These are phyloP conservation scores for Friedmanniomyces simplex DNA, from an alignment of 495 filamentous ascomycete species.

Conservation along the genomic window DNA sequence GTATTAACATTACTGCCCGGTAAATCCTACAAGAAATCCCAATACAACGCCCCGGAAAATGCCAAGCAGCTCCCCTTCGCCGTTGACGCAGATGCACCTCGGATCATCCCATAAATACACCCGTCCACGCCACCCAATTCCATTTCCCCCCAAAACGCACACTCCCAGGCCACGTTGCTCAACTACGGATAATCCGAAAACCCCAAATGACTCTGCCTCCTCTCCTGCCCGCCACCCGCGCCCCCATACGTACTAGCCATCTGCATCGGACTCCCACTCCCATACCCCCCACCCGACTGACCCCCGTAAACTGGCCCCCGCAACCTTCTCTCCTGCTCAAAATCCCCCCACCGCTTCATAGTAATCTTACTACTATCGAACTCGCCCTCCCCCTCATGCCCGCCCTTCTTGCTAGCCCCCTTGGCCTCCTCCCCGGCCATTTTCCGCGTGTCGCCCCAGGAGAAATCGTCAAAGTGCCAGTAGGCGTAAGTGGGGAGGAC, in stretches of 20 bases:
- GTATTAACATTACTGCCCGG: too few relatives aligned
- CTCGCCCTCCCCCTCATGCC: constrained; percentile 45
- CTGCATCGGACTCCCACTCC: constrained; percentile 1
- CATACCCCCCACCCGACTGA: not conserved
- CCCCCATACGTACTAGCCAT: not conserved
- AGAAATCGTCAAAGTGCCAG: constrained; percentile 99
- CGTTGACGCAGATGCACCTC: not conserved
- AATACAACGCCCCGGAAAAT: not conserved
- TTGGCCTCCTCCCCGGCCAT: constrained; percentile 85
- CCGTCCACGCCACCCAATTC: not conserved
- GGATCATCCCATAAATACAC: too few relatives aligned
- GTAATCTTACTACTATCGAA: constrained; percentile 21
- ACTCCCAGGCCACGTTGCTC: not conserved
- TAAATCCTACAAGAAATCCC: too few relatives aligned
- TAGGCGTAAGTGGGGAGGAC: constrained; percentile 89
- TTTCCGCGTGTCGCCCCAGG: constrained; percentile 97
- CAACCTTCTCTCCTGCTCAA: constrained; percentile 53
- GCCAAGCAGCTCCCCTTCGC: not conserved
- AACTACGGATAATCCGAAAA: constrained; percentile 12
- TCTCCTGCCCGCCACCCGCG: constrained; percentile 9
- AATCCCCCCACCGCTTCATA: constrained; percentile 71
- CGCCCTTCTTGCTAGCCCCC: constrained; percentile 67
- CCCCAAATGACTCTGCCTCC: constrained; percentile 11
- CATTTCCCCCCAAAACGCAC: not conserved
- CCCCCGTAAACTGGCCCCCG: not conserved